Conservation (phyloP, 129 eudicot species). For the Pulicaria dysenterica region DNA sequence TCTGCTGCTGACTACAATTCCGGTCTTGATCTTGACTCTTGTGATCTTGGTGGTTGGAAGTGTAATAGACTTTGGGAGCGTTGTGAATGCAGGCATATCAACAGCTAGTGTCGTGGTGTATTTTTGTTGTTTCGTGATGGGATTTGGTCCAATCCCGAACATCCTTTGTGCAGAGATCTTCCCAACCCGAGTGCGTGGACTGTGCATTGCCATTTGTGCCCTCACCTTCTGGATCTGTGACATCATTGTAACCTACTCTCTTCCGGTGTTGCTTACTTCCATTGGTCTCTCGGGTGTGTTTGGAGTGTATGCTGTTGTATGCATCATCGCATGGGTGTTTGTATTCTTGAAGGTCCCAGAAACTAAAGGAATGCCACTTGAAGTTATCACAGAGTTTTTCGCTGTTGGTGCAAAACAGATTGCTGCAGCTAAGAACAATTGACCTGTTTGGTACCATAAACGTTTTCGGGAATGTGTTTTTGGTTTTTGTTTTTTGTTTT, state of each 20-base stretch:
- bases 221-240: conserved; percentile 82
- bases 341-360: conserved; percentile 93
- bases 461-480: conserved; percentile 31
- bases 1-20: conserved; percentile 70
- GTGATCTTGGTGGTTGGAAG: conserved; percentile 60
- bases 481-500: background rate
- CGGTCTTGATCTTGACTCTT: conserved; percentile 60
- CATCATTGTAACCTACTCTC: conserved; percentile 84
- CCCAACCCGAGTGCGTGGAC: conserved; percentile 93
- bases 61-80: conserved; percentile 51
- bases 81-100: conserved; percentile 62
- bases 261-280: conserved; percentile 74
- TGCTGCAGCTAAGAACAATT: conserved; percentile 42
- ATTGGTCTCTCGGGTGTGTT: conserved; percentile 87
- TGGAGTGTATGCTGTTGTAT: conserved; percentile 71
- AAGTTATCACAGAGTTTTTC: conserved; percentile 89
- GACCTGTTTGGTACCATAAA: conserved; percentile 12
- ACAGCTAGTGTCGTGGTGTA: conserved; percentile 74
- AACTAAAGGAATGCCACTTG: conserved; percentile 99
- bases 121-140: conserved; percentile 86
- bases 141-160: conserved; percentile 93
- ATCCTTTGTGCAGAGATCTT: conserved; percentile 90
- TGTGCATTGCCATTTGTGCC: conserved; percentile 88
- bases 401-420: conserved; percentile 82
- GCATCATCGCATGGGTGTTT: conserved; percentile 72